These are phyloP conservation scores for Heterococcus sp. DNA, from an alignment of 108 stramenopile species.

Conservation along the genomic window DNA sequence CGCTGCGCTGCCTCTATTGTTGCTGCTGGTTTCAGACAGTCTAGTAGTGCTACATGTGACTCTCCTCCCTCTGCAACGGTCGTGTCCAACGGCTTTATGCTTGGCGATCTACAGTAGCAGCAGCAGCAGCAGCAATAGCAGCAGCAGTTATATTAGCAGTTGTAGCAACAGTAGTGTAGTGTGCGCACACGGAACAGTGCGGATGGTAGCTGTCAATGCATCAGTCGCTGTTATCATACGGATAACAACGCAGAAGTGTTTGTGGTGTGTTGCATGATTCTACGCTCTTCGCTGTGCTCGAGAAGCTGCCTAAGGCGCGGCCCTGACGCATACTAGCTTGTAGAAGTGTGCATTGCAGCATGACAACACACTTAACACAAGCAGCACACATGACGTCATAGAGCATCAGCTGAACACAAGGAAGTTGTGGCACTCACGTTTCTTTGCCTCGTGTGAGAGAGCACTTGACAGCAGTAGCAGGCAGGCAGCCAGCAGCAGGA, in stretches of 20 bases:
- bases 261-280: too few relatives aligned
- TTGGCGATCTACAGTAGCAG: background rate
- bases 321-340: too few relatives aligned
- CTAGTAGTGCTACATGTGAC: background rate
- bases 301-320: too few relatives aligned
- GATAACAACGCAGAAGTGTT: too few relatives aligned
- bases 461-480: background rate
- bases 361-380: background rate
- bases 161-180: background rate
- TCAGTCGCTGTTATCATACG: too few relatives aligned
- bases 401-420: background rate
- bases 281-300: too few relatives aligned
- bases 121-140: background rate
- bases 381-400: background rate
- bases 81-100: background rate
- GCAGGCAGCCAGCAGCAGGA: background rate
- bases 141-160: background rate
- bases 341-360: background rate
- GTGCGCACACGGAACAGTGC: background rate
- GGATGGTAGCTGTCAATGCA: too few relatives aligned
- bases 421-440: background rate
- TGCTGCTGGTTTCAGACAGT: background rate
- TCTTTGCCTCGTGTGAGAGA: background rate
- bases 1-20: background rate
- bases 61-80: background rate